phyloP scores from a whole-genome alignment of 352 stramenopile species.

The Phytophthora cryptogea region DNA sequence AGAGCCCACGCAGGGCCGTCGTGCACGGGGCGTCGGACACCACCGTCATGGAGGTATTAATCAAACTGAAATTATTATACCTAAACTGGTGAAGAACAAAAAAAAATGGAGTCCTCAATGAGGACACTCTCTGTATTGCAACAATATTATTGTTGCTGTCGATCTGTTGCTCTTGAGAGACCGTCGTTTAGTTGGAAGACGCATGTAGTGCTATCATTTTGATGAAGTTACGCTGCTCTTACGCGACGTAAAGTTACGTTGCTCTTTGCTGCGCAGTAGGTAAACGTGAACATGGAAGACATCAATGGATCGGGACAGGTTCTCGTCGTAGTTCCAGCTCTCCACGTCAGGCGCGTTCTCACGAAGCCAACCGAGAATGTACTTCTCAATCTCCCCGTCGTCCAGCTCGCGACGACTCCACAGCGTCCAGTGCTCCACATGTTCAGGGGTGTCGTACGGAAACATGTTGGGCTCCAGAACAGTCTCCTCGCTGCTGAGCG shows the following conservation, averaged over 20 bases:
- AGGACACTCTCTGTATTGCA: no score
- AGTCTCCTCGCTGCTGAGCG: slow-evolving; percentile 56
- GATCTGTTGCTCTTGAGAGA: no score
- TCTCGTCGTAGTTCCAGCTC: slow-evolving; percentile 87
- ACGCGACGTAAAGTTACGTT: no score
- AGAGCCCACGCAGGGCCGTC: slow-evolving; percentile 25
- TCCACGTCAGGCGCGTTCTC: slow-evolving; percentile 68
- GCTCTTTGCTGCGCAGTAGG: slow-evolving; percentile 35
- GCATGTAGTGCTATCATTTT: no score
- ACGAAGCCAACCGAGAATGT: slow-evolving; percentile 74
- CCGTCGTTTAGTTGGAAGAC: no score
- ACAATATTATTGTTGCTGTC: no score
- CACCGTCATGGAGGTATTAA: slow-evolving; percentile 11
- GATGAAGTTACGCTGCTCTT: no score
- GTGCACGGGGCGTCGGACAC: slow-evolving; percentile 12
- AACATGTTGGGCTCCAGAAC: slow-evolving; percentile 87
- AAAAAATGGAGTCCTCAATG: no score
- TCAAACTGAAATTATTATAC: no score
- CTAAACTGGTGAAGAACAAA: no score
- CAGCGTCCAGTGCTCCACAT: slow-evolving; percentile 84
- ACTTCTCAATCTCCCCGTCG: slow-evolving; percentile 70
- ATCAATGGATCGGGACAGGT: slow-evolving; percentile 83
- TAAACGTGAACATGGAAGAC: slow-evolving; percentile 89
- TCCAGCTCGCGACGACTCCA: slow-evolving; percentile 75
- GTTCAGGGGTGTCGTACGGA: slow-evolving; percentile 76